Base-by-base conservation (phyloP, 768 basidiomycete genomes). In the Agaricus subrufescens region DNA sequence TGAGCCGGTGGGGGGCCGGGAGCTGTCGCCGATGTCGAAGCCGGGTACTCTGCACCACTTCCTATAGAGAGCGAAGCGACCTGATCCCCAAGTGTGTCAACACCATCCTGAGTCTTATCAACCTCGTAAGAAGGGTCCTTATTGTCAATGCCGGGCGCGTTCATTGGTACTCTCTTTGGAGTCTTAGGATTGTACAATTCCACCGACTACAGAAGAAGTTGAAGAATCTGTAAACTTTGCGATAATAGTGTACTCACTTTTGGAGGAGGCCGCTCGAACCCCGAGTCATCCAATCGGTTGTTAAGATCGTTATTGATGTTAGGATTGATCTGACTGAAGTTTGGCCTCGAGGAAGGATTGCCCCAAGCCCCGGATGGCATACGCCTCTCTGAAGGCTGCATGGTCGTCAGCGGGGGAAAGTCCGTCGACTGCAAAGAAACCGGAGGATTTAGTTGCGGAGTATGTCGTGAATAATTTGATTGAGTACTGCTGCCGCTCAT, bases 311-410 rank as follows among this genome's bases (percentile, higher is more conserved):
- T 64, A 55, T 61, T 50, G 50, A 54, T 61, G 57, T 15, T 46
- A 34, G 67, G 70, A 53, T 66, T 66, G 26, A 61, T 67, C 46
- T 73, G 72, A 57, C 75, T 69, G 43, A 88, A 75, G 57, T 82
- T 74, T 23, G 84, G 75, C 12, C 84, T 75, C 23, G 72, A 71
- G 26, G 73, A 73, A 27, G 80, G 67, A 59, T 84, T 86, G 23
- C 79, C 83, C 90, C 90, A 92, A 25, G 85, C 89, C 26, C 89
- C 88, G 29, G 75, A 74, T 5, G 79, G 79, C 1, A 74, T 64
- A 45, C 80, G 80, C 62, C 78, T 83, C 67, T 85, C 85, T 29
- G 69, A 67, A 23, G 74, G 65, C 4, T 68, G 73, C 42, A 69
- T 66, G 9, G 81, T 71, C 10, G 78, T 78, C 44, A 90, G 70